Evolutionary conservation across 495 filamentous ascomycete species (phyloP), one percentile per base, ranked within the genome.

Genomic region (Trichoderma erinaceum): DNA sequence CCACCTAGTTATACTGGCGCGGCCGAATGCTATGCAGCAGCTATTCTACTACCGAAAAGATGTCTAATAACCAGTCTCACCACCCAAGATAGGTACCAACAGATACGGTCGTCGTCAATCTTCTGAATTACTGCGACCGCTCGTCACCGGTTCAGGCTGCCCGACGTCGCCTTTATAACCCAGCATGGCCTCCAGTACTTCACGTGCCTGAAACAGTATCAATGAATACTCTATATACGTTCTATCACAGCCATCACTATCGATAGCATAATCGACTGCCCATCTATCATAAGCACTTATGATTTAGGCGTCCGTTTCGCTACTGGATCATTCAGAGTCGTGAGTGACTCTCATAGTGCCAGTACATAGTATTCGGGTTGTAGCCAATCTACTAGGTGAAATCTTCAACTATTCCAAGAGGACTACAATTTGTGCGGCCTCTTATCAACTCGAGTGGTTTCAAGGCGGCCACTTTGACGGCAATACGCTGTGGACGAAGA

Each of bases 361-460:
- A 12, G 46, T 16, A 48, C 12, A 12, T 18, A 7, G 16, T 7
- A 7, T 50, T 16, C 46, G 16, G 46, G 15, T 50, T n/a, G 16
- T 16, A 50, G 46, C 16, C 21, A n/a, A 44, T 6, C 11, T 44
- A 50, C 46, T 15, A 6, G 6, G 73, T 72, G n/a, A 63, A 66
- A 7, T 79, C 73, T 10, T 10, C 79, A 84, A n/a, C 91, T 91
- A 5, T 74, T 97, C 0, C 87, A 91, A 0, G 95, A 97, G 70
- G 94, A 99, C 70, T 97, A 87, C 69, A 80, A 87, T 0, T 86
- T 96, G 67, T 84, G 89, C 5, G 94, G 93, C 0, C 84, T 93
- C 21, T 72, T 88, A 4, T 97, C 88, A 86, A 85, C 84, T 6
- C 82, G 87, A 48, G 73, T 97, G 89, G 82, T 97, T 97, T 72